A percentile compares a stretch with the other conserved stretches of the same genome.
Evolutionary conservation across 768 basidiomycete species (phyloP).

Genomic region (Cystofilobasidium bisporidii): DNA sequence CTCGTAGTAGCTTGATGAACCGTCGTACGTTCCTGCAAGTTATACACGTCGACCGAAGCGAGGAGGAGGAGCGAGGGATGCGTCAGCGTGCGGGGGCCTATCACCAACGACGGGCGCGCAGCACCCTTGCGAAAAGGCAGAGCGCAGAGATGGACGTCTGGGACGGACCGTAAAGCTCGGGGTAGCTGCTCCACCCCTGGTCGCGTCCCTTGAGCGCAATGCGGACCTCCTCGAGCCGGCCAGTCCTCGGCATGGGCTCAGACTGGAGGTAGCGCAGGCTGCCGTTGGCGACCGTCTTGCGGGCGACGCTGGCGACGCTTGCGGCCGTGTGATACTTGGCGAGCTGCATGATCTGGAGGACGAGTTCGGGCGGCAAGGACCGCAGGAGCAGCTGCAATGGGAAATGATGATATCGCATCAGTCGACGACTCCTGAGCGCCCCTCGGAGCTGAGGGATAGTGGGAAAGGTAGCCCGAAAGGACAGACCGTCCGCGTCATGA

Average conservation of each 20-base stretch:
- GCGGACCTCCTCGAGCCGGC: slow-evolving; percentile 3
- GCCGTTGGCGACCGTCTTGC: not conserved
- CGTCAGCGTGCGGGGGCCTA: too few relatives aligned
- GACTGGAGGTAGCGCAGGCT: slow-evolving; percentile 10
- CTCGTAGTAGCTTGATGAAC: slow-evolving; percentile 5
- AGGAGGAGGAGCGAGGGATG: not conserved
- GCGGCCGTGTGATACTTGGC: not conserved
- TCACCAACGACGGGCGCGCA: not conserved
- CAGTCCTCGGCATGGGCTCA: not conserved
- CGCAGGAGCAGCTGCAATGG: not conserved
- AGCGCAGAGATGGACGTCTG: not conserved
- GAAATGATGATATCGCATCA: not conserved
- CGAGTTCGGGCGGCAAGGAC: slow-evolving; percentile 1
- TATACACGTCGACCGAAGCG: too few relatives aligned
- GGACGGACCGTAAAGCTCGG: not conserved
- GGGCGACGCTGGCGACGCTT: not conserved
- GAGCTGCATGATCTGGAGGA: not conserved
- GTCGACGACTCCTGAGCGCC: not conserved
- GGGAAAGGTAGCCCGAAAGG: not conserved
- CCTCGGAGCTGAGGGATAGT: too few relatives aligned
- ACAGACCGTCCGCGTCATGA: not conserved
- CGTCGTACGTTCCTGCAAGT: slow-evolving; percentile 3
- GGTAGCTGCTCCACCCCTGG: slow-evolving; percentile 3
- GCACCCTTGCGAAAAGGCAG: too few relatives aligned
- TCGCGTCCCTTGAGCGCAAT: not conserved